Conservation (phyloP, 768 basidiomycete species). For the Trametes cubensis region DNA sequence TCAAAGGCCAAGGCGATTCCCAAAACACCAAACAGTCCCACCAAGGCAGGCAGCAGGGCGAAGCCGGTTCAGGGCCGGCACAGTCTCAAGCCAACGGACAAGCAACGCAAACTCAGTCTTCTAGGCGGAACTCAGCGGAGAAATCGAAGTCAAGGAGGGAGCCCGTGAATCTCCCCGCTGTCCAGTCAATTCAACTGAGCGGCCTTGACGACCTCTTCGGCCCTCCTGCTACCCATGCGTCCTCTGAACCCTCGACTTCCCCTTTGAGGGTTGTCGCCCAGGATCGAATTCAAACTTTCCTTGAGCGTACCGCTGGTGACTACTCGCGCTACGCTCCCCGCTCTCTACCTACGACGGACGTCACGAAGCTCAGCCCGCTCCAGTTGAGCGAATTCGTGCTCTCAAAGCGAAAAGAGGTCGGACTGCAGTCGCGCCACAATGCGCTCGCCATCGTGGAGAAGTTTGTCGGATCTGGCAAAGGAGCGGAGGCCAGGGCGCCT, state of each 20-base stretch:
- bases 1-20: neutral
- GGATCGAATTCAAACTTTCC: constrained; percentile 33
- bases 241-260: neutral
- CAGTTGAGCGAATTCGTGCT: constrained; percentile 48
- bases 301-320: constrained; percentile 49
- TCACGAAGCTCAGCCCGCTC: constrained; percentile 43
- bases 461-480: constrained; percentile 2
- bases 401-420: constrained; percentile 46
- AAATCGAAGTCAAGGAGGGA: neutral
- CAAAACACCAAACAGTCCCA: neutral
- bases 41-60: neutral
- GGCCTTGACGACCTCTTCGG: constrained; percentile 25
- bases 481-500: neutral
- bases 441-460: constrained; percentile 34
- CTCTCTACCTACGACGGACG: constrained; percentile 31
- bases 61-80: neutral
- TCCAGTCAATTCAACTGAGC: constrained; percentile 6
- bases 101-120: neutral
- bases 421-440: constrained; percentile 41
- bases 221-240: neutral
- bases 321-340: constrained; percentile 50
- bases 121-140: too few relatives aligned
- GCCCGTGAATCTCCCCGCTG: neutral
- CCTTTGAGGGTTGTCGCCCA: constrained; percentile 1
- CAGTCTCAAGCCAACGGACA: too few relatives aligned